Percentiles rank a stretch among this genome's conserved stretches.
These are phyloP conservation scores for Emmonsiellopsis sp. DNA, from an alignment of 2,329 filamentous ascomycete genomes.

Conservation along the genomic window DNA sequence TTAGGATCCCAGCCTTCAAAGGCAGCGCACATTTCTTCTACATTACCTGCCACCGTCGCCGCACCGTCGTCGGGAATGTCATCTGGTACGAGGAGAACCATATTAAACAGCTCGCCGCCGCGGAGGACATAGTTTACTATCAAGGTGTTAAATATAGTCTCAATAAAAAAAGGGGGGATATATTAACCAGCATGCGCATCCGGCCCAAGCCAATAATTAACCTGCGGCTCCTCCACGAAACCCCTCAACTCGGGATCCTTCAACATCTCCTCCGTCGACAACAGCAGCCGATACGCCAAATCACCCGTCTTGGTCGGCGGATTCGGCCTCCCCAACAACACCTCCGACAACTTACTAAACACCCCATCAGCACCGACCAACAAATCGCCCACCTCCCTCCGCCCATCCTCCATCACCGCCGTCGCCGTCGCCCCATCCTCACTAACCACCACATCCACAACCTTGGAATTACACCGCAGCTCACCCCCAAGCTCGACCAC, in stretches of 20 bases:
- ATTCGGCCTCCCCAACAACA: conserved; percentile 36
- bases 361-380: conserved; percentile 44
- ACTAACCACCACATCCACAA: conserved; percentile 1
- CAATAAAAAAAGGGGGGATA: not conserved
- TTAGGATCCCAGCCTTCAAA: conserved; percentile 52
- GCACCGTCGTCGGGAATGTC: conserved; percentile 49
- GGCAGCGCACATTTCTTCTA: conserved; percentile 45
- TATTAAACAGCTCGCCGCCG: conserved; percentile 49
- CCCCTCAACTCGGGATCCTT: conserved; percentile 38
- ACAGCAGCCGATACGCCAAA: conserved; percentile 46
- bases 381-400: conserved; percentile 32
- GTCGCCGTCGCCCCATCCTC: conserved; percentile 24
- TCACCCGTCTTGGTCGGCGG: conserved; percentile 46
- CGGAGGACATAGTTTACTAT: conserved; percentile 52
- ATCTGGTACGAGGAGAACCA: conserved; percentile 57
- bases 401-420: conserved; percentile 19
- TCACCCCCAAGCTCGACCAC: not conserved
- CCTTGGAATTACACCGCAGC: not conserved
- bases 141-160: not conserved
- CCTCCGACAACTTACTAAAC: conserved; percentile 36
- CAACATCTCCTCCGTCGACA: conserved; percentile 41
- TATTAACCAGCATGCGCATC: conserved; percentile 36
- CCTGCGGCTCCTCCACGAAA: conserved; percentile 39
- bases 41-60: conserved; percentile 40
- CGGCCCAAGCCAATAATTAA: conserved; percentile 49